phyloP scores from a whole-genome alignment of 1,284 basidiomycete genomes.

The Apiotrichum siamense region DNA sequence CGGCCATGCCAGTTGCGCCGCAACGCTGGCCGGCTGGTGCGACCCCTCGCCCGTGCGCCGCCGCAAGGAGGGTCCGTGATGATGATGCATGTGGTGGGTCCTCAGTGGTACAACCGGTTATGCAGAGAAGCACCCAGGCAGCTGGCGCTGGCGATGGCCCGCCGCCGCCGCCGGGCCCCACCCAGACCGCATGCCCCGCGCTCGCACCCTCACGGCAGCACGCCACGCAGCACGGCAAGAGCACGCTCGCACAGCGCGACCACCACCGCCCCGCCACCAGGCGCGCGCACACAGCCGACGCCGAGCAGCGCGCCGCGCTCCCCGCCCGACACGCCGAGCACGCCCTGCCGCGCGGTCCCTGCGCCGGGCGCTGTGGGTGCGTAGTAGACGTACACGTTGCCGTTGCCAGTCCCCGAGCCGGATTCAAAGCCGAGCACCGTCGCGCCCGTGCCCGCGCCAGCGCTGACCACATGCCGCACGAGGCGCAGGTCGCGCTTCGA shows the following conservation, averaged over 20 bases:
- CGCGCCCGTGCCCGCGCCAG: conserved; percentile 19
- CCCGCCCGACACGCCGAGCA: conserved; percentile 63
- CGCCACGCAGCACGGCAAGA: conserved; percentile 58
- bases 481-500: conserved; percentile 86
- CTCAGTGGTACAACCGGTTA: too few relatives aligned
- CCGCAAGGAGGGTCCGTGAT: too few relatives aligned
- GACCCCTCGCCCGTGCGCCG: too few relatives aligned
- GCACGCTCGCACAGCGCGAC: conserved; percentile 72
- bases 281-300: conserved; percentile 54
- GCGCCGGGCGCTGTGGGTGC: conserved; percentile 41
- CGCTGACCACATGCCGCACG: conserved; percentile 57
- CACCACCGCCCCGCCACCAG: conserved; percentile 49
- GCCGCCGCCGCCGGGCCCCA: too few relatives aligned
- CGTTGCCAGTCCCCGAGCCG: conserved; percentile 50
- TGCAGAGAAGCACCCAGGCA: too few relatives aligned
- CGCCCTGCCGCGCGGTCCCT: conserved; percentile 64
- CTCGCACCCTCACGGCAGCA: too few relatives aligned
- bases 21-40: too few relatives aligned
- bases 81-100: too few relatives aligned
- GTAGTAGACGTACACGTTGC: conserved; percentile 80
- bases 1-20: too few relatives aligned
- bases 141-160: too few relatives aligned
- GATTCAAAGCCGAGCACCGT: conserved; percentile 73
- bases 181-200: too few relatives aligned
- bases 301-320: conserved; percentile 70